Base-by-base conservation (phyloP, 2,329 filamentous ascomycete genomes). In the Neoarthrinium moseri region DNA sequence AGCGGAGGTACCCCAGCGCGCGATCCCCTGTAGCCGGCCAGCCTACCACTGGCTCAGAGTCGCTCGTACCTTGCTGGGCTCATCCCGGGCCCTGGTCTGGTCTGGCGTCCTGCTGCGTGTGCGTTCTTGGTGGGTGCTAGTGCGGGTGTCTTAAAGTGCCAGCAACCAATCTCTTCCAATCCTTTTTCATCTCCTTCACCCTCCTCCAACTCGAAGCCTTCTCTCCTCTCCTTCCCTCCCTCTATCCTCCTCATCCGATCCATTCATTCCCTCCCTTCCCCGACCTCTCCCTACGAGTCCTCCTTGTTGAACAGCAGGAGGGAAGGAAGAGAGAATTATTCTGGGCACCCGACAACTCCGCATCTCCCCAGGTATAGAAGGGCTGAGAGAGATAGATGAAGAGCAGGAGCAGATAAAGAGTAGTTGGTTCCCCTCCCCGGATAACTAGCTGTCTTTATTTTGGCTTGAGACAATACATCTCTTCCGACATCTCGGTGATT, bases 141-240 rank as follows among this genome's bases (percentile, higher is more conserved):
- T 35, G 33, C 34, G 26, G 48, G 55, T 67, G 68, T 70, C 67
- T 72, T 70, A 70, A 72, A 64, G 64, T 65, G 66, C 64, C 61
- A 61, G 62, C 64, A 62, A 58, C 65, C 62, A 66, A 62, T 77
- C 70, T 75, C 69, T 71, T 71, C 74, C 74, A 75, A 72, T 78
- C 75, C 74, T 73, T 75, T 73, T 73, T 70, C 70, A 65, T 71
- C 69, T 71, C 66, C 68, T 72, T 67, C 66, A 69, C 75, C 71
- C 70, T 76, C 68, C 69, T 77, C 73, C 71, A 71, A 73, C 73
- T 72, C 72, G 74, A 71, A 62, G 63, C 53, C 62, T 58, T 63
- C 62, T 65, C 59, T 63, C 59, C 58, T 58, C 62, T 60, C 60
- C 61, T 57, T 60, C 56, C 48, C 47, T 62, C 59, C 60, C 55